Percentiles rank a stretch among this genome's conserved stretches.
phyloP scores from a whole-genome alignment of 441 rosid species.

The Mallotus japonicus region DNA sequence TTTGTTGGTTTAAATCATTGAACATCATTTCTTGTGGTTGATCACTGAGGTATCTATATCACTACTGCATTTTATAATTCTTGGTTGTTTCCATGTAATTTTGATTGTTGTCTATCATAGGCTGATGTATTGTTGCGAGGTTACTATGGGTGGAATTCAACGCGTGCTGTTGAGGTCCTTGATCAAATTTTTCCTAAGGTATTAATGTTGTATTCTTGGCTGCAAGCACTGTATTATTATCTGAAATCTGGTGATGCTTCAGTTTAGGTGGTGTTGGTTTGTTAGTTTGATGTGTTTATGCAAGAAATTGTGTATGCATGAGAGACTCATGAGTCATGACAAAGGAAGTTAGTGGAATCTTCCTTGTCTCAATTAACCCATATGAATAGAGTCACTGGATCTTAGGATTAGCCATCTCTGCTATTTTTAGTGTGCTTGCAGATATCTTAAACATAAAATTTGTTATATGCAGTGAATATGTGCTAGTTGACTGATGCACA shows the following conservation, averaged over 20 bases:
- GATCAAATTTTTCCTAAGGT: constrained; percentile 90
- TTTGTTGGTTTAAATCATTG: neutral
- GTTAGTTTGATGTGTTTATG: neutral
- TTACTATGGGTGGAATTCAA: constrained; percentile 87
- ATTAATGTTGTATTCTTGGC: constrained; percentile 1
- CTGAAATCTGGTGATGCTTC: neutral
- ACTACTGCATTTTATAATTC: neutral
- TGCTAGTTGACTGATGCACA: neutral
- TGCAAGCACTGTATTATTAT: neutral
- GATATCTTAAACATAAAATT: neutral
- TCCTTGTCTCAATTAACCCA: neutral
- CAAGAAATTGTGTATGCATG: neutral
- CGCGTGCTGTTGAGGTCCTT: constrained; percentile 70
- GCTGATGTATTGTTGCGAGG: constrained; percentile 86
- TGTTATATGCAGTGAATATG: no score
- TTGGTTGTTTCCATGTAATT: neutral
- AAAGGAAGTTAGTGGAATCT: neutral
- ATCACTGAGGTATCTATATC: neutral
- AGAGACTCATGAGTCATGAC: neutral
- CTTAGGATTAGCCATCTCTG: neutral
- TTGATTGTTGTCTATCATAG: constrained; percentile 31
- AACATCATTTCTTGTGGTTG: neutral
- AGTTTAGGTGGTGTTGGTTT: no score
- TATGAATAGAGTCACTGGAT: neutral
- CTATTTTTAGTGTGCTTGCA: neutral